Base-by-base conservation (phyloP, 768 basidiomycete species). In the Lyophyllum semitale region DNA sequence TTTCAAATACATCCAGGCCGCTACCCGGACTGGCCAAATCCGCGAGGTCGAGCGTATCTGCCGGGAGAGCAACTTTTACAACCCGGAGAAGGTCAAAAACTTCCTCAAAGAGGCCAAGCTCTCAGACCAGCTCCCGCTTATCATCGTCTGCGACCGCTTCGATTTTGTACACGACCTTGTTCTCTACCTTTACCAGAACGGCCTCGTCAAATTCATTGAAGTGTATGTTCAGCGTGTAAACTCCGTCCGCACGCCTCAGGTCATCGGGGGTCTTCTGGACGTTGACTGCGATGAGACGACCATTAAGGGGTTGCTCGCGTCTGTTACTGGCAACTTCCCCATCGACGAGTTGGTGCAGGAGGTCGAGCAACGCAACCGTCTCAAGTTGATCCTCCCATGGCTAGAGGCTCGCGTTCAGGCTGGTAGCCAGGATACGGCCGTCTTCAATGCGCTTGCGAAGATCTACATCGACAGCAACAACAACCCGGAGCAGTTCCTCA, bases 51-150 rank as follows among this genome's bases (percentile, higher is more conserved):
- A 99, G 74, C 94, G 97, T 43, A 96, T 99, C 66, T 98, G 95
- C 69, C 82, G 97, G 51, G 97, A 99, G 77, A 94, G 91, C 72
- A 98, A 98, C 75, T 80, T 79, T 75, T 98, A 98, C 82, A 98
- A 95, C 72, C 93, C 97, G 1, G 97, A 99, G 79, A 99, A 99
- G 74, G 97, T 98, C 83, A 98, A 99, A 83, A 99, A 99, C 76
- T 98, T 98, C 88, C 85, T 98, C 71, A 98, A 98, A 73, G 97
- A 99, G 68, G 95, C 97, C 66, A 95, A 97, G 66, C 87, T 99
- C 26, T 76, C 87, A 33, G 97, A 98, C 68, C 97, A 98, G 69
- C 86, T 99, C 33, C 97, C 97, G 4, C 87, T 99, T 63, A 99
- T 98, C 79, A 98, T 99, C 61, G 97, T 99, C 65, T 98, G 97